These are phyloP conservation scores for Xerocomus potaroensis DNA, from an alignment of 768 basidiomycete genomes.

Conservation along the genomic window DNA sequence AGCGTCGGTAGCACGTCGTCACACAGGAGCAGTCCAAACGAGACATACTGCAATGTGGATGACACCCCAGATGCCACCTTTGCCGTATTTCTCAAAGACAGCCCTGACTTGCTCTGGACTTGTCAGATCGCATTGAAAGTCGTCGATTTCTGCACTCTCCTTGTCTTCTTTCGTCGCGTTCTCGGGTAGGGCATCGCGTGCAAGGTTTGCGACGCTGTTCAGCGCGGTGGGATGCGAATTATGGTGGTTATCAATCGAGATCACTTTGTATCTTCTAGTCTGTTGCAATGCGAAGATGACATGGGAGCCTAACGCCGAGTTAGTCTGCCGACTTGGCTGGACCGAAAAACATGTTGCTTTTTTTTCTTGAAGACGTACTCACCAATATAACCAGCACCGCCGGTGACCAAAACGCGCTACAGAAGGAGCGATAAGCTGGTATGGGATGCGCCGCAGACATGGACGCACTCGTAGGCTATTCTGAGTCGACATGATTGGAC, in stretches of 20 bases:
- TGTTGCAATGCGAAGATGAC: constrained; percentile 83
- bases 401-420: constrained; percentile 65
- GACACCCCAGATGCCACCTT: constrained; percentile 94
- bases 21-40: background rate
- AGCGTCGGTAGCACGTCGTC: background rate
- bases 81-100: constrained; percentile 81
- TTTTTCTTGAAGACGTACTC: constrained; percentile 8
- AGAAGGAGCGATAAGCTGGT: constrained; percentile 10
- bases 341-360: background rate
- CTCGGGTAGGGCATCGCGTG: constrained; percentile 63
- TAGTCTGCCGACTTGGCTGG: constrained; percentile 8
- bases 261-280: constrained; percentile 86
- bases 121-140: constrained; percentile 70
- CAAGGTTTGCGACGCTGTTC: constrained; percentile 73
- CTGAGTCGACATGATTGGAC: constrained; percentile 25
- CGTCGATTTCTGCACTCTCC: constrained; percentile 70
- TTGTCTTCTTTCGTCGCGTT: constrained; percentile 64
- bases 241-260: constrained; percentile 93
- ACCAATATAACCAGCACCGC: constrained; percentile 93
- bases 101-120: constrained; percentile 62
- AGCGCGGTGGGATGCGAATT: constrained; percentile 83
- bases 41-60: constrained; percentile 90
- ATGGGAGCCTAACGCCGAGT: constrained; percentile 69
- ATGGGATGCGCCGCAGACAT: background rate
- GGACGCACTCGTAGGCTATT: constrained; percentile 45